Percentiles rank a stretch among this genome's conserved stretches.
Conservation (phyloP, 768 basidiomycete genomes). For the Steccherinum ochraceum region DNA sequence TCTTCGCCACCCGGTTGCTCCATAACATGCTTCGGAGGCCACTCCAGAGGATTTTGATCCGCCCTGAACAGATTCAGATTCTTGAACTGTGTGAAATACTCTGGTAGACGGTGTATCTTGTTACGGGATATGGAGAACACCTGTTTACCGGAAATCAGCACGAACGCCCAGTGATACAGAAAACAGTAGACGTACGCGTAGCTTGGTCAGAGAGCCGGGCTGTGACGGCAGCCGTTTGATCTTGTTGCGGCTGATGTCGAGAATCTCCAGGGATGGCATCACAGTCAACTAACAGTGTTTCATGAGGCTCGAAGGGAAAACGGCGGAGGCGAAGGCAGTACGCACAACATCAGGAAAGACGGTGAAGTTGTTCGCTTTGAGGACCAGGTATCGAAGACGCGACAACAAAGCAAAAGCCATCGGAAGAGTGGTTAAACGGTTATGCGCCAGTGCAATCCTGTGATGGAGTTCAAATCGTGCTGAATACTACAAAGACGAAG, state of each 20-base stretch:
- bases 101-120: conserved; percentile 71
- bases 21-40: conserved; percentile 69
- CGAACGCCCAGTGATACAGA: background rate
- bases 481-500: too few species aligned
- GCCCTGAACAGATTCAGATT: conserved; percentile 75
- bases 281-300: conserved; percentile 57
- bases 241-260: conserved; percentile 93
- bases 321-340: conserved; percentile 21
- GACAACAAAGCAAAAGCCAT: conserved; percentile 66
- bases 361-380: conserved; percentile 78
- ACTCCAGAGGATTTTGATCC: conserved; percentile 90
- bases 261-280: conserved; percentile 84
- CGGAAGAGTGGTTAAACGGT: conserved; percentile 74
- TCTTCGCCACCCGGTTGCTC: conserved; percentile 24
- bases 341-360: conserved; percentile 84
- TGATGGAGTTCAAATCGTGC: background rate
- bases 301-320: conserved; percentile 7
- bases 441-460: conserved; percentile 85
- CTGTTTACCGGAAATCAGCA: conserved; percentile 30
- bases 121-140: conserved; percentile 87
- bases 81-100: conserved; percentile 69
- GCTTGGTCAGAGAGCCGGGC: conserved; percentile 71
- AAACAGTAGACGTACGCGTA: conserved; percentile 47
- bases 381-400: conserved; percentile 77
- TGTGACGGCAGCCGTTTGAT: conserved; percentile 72